Evolutionary conservation across 495 filamentous ascomycete species (phyloP).

Genomic region (Penicillium parvum): DNA sequence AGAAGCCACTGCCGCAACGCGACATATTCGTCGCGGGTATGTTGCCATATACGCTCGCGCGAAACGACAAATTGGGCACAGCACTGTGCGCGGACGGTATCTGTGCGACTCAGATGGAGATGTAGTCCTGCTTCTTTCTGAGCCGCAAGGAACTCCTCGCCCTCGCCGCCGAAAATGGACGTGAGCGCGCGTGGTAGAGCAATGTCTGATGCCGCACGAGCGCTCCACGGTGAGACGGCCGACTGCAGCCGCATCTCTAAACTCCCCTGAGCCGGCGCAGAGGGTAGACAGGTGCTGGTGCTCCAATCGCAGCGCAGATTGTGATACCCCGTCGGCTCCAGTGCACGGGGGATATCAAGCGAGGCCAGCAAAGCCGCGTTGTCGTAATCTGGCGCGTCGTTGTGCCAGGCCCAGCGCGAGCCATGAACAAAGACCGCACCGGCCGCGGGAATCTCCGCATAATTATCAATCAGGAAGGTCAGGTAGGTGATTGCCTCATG

Average conservation of each 20-base stretch:
- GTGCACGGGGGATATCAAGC: slow-evolving; percentile 30
- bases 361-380: slow-evolving; percentile 33
- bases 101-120: slow-evolving; percentile 27
- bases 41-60: slow-evolving; percentile 31
- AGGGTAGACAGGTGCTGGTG: slow-evolving; percentile 31
- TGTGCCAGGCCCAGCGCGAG: slow-evolving; percentile 43
- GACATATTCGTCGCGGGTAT: slow-evolving; percentile 36
- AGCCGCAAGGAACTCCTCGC: not conserved
- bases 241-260: slow-evolving; percentile 36
- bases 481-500: slow-evolving; percentile 67
- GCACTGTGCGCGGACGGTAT: slow-evolving; percentile 39
- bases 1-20: slow-evolving; percentile 43
- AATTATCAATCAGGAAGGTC: slow-evolving; percentile 64
- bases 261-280: slow-evolving; percentile 32
- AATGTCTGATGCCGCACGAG: slow-evolving; percentile 36
- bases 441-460: slow-evolving; percentile 49
- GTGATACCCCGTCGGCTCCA: slow-evolving; percentile 35
- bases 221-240: slow-evolving; percentile 35
- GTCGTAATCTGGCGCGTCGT: slow-evolving; percentile 39
- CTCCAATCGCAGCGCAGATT: slow-evolving; percentile 48
- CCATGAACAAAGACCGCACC: slow-evolving; percentile 45
- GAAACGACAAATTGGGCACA: slow-evolving; percentile 45
- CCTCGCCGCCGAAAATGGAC: slow-evolving; percentile 29
- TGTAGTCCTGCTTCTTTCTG: not conserved
- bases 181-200: slow-evolving; percentile 28